These are phyloP conservation scores for Miscanthus lutarioriparius DNA, from an alignment of 176 grass and related monocot species.

Conservation along the genomic window DNA sequence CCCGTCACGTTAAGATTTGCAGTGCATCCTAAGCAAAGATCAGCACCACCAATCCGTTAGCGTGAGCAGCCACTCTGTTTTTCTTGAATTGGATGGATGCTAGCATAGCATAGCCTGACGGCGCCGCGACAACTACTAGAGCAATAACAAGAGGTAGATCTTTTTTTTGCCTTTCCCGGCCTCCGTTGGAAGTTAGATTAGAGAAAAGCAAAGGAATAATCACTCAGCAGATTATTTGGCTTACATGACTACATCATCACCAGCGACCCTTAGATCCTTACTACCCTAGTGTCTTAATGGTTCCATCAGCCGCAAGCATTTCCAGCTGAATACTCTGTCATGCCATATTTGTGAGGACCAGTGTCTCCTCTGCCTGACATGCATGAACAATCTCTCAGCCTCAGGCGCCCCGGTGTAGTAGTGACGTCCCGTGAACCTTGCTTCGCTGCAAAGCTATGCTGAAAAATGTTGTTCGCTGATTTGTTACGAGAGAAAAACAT, in stretches of 20 bases:
- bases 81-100: neutral
- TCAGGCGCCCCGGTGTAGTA: no score
- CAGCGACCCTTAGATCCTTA: neutral
- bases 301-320: no score
- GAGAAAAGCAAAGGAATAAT: neutral
- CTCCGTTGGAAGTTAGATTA: neutral
- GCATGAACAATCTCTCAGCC: no score
- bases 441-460: no score
- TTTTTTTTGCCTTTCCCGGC: neutral
- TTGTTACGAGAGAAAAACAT: no score
- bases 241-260: neutral
- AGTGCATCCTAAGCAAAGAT: constrained; percentile 41
- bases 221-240: neutral
- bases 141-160: neutral
- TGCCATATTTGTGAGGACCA: neutral
- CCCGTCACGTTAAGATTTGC: constrained; percentile 26
- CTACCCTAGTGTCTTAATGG: neutral
- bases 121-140: constrained; percentile 4
- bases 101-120: constrained; percentile 5
- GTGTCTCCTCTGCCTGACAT: neutral
- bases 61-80: constrained; percentile 12
- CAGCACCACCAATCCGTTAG: neutral
- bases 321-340: neutral
- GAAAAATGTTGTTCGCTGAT: no score
- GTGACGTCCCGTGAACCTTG: no score